A percentile compares a stretch with the other conserved stretches of the same genome.
phyloP scores from a whole-genome alignment of 306 rosid genomes.

The Malus fusca region DNA sequence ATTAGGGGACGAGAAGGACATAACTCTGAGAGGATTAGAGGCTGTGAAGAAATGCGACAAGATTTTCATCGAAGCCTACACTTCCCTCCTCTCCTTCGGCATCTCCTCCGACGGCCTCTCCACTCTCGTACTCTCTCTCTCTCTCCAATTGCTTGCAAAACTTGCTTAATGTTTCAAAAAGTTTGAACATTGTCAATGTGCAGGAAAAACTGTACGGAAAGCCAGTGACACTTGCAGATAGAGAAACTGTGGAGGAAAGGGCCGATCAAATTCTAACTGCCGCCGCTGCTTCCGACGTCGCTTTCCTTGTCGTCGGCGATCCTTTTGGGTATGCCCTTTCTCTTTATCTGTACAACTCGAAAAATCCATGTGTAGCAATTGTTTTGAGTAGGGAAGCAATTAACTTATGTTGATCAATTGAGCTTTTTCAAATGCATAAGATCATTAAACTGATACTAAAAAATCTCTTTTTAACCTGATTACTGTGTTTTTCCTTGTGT shows the following conservation, averaged over 20 bases:
- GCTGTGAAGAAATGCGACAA: conserved; percentile 55
- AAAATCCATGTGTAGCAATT: too few relatives aligned
- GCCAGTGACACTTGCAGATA: conserved; percentile 62
- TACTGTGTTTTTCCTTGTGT: not conserved
- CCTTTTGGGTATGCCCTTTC: conserved; percentile 43
- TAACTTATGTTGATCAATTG: not conserved
- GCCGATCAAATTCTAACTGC: conserved; percentile 34
- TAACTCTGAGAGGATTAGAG: conserved; percentile 79
- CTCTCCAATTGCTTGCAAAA: not conserved
- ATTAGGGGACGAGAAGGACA: conserved; percentile 76
- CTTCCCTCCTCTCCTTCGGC: conserved; percentile 89
- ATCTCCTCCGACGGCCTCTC: conserved; percentile 67
- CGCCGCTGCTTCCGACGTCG: conserved; percentile 40
- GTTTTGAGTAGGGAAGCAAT: not conserved
- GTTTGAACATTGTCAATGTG: not conserved
- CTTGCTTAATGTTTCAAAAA: not conserved
- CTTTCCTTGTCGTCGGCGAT: conserved; percentile 52
- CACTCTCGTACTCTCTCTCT: conserved; percentile 32
- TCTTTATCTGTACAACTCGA: not conserved
- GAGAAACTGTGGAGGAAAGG: conserved; percentile 90
- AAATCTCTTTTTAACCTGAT: too few relatives aligned
- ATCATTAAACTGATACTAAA: too few relatives aligned
- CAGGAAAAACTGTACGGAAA: conserved; percentile 73
- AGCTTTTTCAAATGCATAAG: too few relatives aligned
- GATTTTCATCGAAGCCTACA: conserved; percentile 79